Evolutionary conservation across 208 protist species (phyloP).

Genomic region (Jaenimonas drosophilae): DNA sequence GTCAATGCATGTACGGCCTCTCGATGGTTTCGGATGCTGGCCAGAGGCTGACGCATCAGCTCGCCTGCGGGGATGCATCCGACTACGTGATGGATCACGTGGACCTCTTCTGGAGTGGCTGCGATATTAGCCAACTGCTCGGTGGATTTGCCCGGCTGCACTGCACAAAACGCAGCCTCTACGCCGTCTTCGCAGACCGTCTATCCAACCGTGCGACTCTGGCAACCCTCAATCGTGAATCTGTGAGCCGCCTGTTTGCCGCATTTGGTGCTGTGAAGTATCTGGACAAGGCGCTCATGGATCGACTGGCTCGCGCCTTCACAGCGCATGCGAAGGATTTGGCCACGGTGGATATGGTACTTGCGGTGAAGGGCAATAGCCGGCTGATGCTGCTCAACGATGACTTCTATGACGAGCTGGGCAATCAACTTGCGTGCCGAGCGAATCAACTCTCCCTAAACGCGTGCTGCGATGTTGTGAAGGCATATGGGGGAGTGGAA

Average conservation of each 20-base stretch:
- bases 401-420: slow-evolving; percentile 48
- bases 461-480: slow-evolving; percentile 42
- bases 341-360: slow-evolving; percentile 38
- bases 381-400: slow-evolving; percentile 57
- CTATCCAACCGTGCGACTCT: slow-evolving; percentile 32
- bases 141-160: slow-evolving; percentile 70
- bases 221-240: slow-evolving; percentile 27
- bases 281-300: slow-evolving; percentile 59
- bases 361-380: slow-evolving; percentile 47
- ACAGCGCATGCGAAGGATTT: slow-evolving; percentile 23
- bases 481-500: slow-evolving; percentile 43
- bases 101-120: slow-evolving; percentile 50
- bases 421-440: slow-evolving; percentile 13
- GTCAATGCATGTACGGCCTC: slow-evolving; percentile 35
- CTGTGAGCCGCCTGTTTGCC: slow-evolving; percentile 33
- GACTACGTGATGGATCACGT: slow-evolving; percentile 70
- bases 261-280: slow-evolving; percentile 71
- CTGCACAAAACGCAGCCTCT: slow-evolving; percentile 66
- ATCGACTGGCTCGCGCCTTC: slow-evolving; percentile 25
- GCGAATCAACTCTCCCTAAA: slow-evolving; percentile 31
- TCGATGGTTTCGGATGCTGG: slow-evolving; percentile 43
- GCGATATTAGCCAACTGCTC: slow-evolving; percentile 46
- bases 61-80: slow-evolving; percentile 41
- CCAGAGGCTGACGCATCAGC: slow-evolving; percentile 57
- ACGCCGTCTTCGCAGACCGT: slow-evolving; percentile 46